These are phyloP conservation scores for Guadua angustifolia DNA, from an alignment of 176 grass and related monocot species.

Conservation along the genomic window DNA sequence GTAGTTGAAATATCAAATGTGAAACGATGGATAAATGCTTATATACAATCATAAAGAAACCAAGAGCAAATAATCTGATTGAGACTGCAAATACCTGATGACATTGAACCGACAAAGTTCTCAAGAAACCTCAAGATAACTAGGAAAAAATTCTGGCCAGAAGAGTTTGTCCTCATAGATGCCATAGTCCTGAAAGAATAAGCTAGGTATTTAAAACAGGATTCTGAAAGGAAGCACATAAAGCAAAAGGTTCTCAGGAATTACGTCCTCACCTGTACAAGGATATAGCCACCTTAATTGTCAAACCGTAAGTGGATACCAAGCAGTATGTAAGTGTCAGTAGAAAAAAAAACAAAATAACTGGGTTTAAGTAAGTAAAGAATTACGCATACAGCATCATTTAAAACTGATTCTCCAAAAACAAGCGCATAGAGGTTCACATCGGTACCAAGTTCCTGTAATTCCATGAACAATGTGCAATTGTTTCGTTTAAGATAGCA, in stretches of 20 bases:
- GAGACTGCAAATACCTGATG: conserved; percentile 52
- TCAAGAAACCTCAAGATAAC: conserved; percentile 71
- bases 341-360: conserved; percentile 39
- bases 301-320: conserved; percentile 33
- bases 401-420: conserved; percentile 95
- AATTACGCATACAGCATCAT: conserved; percentile 76
- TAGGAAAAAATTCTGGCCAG: conserved; percentile 55
- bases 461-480: conserved; percentile 32
- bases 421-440: conserved; percentile 91
- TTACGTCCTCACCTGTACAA: conserved; percentile 75
- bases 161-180: conserved; percentile 61
- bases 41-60: neutral
- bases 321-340: conserved; percentile 40
- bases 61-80: neutral
- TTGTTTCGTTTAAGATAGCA: neutral
- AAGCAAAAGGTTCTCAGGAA: neutral
- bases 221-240: neutral
- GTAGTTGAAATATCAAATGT: conserved; percentile 30
- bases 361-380: neutral
- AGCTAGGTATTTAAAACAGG: conserved; percentile 19
- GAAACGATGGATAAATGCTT: neutral
- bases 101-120: conserved; percentile 75
- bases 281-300: conserved; percentile 89
- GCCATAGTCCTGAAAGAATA: conserved; percentile 61
- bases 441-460: conserved; percentile 90